Base-by-base conservation (phyloP, 225 moss, liverwort and hornwort species). In the Pleurozium schreberi region DNA sequence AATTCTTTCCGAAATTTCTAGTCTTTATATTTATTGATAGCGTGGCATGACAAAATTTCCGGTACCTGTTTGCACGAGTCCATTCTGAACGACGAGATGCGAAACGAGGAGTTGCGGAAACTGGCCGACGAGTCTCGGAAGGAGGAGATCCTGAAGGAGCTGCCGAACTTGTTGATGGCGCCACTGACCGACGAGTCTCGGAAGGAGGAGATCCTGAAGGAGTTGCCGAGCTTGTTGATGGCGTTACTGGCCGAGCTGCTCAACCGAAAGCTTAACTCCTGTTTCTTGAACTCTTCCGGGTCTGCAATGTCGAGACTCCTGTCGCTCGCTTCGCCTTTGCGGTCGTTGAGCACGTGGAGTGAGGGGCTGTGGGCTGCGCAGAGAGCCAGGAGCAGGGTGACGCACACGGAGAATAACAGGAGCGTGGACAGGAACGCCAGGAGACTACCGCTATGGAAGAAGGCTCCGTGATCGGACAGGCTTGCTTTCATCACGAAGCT, bases 151-250 rank as follows among this genome's bases (percentile, higher is more conserved):
- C 93, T 88, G 84, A 94, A 94, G 19, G 93, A 93, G 45, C 88
- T 88, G 66, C 90, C 58, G 38, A 94, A 83, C 88, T 90, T 94
- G 86, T 81, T 76, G 75, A 91, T 57, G 23, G 87, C 89, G 17
- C 88, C 55, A 77, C 71, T 79, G 31, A 86, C 80, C 52, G 93
- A 88, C n/a, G n/a, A n/a, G n/a, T n/a, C 87, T 33, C 94, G 85
- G 90, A 93, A 91, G 55, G 94, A 94, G 14, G 91, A 85, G 40
- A 85, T 84, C 1, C 93, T 88, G 84, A 94, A 94, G 19, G 93
- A 93, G 45, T 89, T 88, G 66, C 90, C 58, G 38, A 94, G 85
- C 88, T 90, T 94, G 86, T 81, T 76, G 75, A 91, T 57, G 23
- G 87, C 89, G 17, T 88, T 62, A 77, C 71, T 79, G 31, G 89